Evolutionary conservation across 2,329 filamentous ascomycete species (phyloP).

Genomic region (Alternaria triticina): DNA sequence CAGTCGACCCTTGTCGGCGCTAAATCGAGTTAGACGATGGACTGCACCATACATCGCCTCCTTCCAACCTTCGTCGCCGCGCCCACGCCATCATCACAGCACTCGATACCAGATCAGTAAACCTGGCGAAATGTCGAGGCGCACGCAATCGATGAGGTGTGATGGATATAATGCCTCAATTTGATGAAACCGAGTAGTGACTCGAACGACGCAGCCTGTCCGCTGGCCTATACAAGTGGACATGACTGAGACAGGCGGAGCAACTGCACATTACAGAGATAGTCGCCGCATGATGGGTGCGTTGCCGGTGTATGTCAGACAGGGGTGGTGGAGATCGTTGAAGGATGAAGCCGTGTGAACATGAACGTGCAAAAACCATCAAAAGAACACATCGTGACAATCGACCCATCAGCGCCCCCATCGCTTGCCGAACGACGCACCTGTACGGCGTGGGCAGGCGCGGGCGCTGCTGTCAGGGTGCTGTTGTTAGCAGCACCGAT

Average conservation of each 20-base stretch:
- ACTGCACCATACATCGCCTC: conserved; percentile 30
- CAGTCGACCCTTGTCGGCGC: conserved; percentile 12
- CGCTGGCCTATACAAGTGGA: not conserved
- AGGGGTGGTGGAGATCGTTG: conserved; percentile 16
- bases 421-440: conserved; percentile 2
- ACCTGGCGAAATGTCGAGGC: not conserved
- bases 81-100: conserved; percentile 15
- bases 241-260: conserved; percentile 9
- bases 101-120: not conserved
- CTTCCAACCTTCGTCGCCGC: conserved; percentile 27
- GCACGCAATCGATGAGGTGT: not conserved
- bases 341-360: conserved; percentile 15
- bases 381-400: conserved; percentile 2
- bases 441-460: conserved; percentile 15
- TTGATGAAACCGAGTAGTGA: not conserved
- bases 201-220: not conserved
- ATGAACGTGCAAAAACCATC: conserved; percentile 15
- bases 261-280: conserved; percentile 14
- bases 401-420: conserved; percentile 8
- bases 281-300: conserved; percentile 6
- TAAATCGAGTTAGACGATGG: conserved; percentile 22
- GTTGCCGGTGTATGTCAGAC: conserved; percentile 10
- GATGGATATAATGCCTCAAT: not conserved
- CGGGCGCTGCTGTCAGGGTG: conserved; percentile 11
- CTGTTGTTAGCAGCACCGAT: conserved; percentile 20